These are phyloP conservation scores for Meripilus lineatus DNA, from an alignment of 1,284 basidiomycete species.

Conservation along the genomic window DNA sequence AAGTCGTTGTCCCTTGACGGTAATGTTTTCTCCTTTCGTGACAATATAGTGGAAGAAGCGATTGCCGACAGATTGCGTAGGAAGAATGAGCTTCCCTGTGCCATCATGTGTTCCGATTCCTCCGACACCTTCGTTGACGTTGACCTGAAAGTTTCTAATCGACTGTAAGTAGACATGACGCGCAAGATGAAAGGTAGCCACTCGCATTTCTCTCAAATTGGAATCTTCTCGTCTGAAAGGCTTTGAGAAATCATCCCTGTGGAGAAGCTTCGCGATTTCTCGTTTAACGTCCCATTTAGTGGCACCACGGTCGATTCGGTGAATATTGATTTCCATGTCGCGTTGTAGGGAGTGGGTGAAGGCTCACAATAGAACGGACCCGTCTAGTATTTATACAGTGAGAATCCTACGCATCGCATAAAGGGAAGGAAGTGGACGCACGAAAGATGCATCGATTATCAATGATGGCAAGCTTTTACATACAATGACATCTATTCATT, in stretches of 20 bases:
- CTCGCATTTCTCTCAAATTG: constrained; percentile 28
- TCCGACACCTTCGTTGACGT: constrained; percentile 44
- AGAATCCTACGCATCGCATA: too few relatives aligned
- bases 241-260: constrained; percentile 45
- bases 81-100: constrained; percentile 47
- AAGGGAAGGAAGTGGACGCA: too few relatives aligned
- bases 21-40: constrained; percentile 31
- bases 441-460: too few relatives aligned
- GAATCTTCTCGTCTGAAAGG: constrained; percentile 30
- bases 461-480: too few relatives aligned
- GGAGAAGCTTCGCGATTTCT: constrained; percentile 48
- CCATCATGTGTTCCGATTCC: constrained; percentile 58
- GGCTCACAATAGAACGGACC: too few relatives aligned
- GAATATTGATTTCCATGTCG: constrained; percentile 49
- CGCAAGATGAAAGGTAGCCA: constrained; percentile 3
- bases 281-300: constrained; percentile 54
- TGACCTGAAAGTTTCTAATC: constrained; percentile 50
- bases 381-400: too few relatives aligned
- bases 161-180: constrained; percentile 9
- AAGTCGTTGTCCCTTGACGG: constrained; percentile 31
- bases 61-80: constrained; percentile 34
- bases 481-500: too few relatives aligned
- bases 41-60: constrained; percentile 43
- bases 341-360: not conserved
- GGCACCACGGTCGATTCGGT: constrained; percentile 39